Conservation (phyloP, 2,329 filamentous ascomycete genomes). For the Exophiala spinifera region DNA sequence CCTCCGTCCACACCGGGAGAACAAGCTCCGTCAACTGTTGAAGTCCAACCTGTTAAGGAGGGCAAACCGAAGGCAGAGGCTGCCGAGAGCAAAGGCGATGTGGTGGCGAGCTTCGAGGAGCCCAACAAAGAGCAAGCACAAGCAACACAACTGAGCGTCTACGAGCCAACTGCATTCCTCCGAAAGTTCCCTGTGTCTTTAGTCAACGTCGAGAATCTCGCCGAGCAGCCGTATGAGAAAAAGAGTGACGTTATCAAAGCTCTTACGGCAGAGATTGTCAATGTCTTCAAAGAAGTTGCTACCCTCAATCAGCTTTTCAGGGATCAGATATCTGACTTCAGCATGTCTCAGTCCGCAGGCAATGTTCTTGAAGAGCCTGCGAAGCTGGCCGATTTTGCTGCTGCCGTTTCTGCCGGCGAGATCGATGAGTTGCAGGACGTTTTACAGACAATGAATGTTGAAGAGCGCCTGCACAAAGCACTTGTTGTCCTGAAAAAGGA, state of each 20-base stretch:
- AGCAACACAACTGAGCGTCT: slow-evolving; percentile 56
- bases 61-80: slow-evolving; percentile 54
- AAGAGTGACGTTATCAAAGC: slow-evolving; percentile 86
- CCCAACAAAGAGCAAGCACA: slow-evolving; percentile 58
- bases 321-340: slow-evolving; percentile 96
- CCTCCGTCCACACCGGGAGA: slow-evolving; percentile 53
- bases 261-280: slow-evolving; percentile 95
- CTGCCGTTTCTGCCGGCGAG: slow-evolving; percentile 92
- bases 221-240: slow-evolving; percentile 83
- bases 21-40: slow-evolving; percentile 34
- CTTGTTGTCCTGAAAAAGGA: slow-evolving; percentile 94
- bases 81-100: slow-evolving; percentile 79
- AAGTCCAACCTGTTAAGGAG: slow-evolving; percentile 42
- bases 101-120: slow-evolving; percentile 97
- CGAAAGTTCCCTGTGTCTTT: slow-evolving; percentile 89
- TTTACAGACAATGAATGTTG: slow-evolving; percentile 81
- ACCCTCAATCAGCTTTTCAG: slow-evolving; percentile 91
- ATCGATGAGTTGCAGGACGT: slow-evolving; percentile 90
- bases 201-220: slow-evolving; percentile 90
- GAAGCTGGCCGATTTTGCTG: slow-evolving; percentile 94
- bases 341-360: slow-evolving; percentile 88
- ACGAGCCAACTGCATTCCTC: slow-evolving; percentile 87
- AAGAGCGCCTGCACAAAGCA: slow-evolving; percentile 87
- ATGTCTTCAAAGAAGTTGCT: slow-evolving; percentile 96
- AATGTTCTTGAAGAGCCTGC: slow-evolving; percentile 94